Base-by-base conservation (phyloP, 495 filamentous ascomycete genomes). In the Rhypophila decipiens region DNA sequence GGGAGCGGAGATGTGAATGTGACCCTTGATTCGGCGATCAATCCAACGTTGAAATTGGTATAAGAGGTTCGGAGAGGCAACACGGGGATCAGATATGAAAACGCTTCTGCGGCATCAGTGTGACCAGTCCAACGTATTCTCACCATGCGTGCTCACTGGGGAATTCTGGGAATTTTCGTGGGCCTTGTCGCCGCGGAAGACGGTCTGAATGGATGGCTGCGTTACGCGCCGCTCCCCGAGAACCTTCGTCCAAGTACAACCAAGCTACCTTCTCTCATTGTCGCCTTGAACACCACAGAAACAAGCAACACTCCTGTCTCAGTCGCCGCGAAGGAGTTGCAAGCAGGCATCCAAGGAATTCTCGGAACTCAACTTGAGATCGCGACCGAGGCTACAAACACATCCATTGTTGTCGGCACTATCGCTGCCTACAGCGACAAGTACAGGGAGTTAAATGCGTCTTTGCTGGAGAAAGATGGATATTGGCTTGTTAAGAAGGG, bases 151-250 rank as follows among this genome's bases (percentile, higher is more conserved):
- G 24, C 41, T 29, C 31, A 18, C 24, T 47, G 44, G 44, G 36
- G 34, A 11, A 15, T 47, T 20, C 19, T 47, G n/a, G 29, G 18
- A 17, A 11, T 52, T 17, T 34, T 19, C 4, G 23, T 39, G 24
- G 54, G 71, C 29, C 62, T 58, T 37, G 64, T 60, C 13, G 70
- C 70, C 24, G 73, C 76, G 33, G 79, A 87, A 52, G 73, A 78
- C 52, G 83, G 83, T 12, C 59, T 78, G 19, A 65, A 72, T 40
- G 82, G 70, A 46, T 87, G 83, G 83, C 58, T 87, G 31, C 76
- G 82, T 39, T 86, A 86, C 62, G 77, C 81, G 18, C 70, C 72
- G 9, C 48, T 85, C 34, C 67, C 73, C 2, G 54, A 63, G 39
- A 24, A 48, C 60, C 35, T 63, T 60, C 22, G 49, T 20, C 37